Base-by-base conservation (phyloP, 345 rosid genomes). In the Gossypium sturtianum region DNA sequence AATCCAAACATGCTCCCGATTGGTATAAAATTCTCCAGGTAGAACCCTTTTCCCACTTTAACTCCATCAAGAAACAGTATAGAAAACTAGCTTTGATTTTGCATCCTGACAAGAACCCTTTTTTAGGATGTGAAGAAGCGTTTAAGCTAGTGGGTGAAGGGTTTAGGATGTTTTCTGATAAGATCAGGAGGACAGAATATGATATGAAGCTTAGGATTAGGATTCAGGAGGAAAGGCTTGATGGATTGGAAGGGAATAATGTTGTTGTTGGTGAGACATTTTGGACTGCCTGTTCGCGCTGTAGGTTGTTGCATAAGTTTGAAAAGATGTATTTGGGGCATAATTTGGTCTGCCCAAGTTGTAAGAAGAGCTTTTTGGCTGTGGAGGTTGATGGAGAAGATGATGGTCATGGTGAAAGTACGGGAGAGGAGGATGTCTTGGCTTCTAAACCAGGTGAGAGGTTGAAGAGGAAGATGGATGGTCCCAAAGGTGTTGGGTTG, bases 21-120 rank as follows among this genome's bases (percentile, higher is more conserved):
- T 94, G 91, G 90, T 92, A 94, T 79, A 86, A 79, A 76, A 71
- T 90, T 58, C 91, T 94, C 67, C 89, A 89, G 91, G 93, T 90
- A 79, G 97, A 90, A 68, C 97, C 95, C 77, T 94, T 92, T 74
- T 89, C 97, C 69, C 89, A 88, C 70, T 76, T 84, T 60, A 83
- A 87, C 69, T 71, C 85, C 38, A 82, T 94, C 54, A 90, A 87
- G 72, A 90, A 86, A 59, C 90, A 90, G 78, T 92, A 86, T 80
- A 94, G 80, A 86, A 86, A 82, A 65, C 84, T 94, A 16, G 97
- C 97, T 61, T 80, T 92, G 43, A 61, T 78, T 19, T 75, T 94
- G 82, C 95, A 90, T 76, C 97, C 98, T 29, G 97, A 94, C 69
- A 94, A 90, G 82, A 90, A 89, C 71, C 83, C 87, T 1, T 82